Percentiles rank a stretch among this genome's conserved stretches.
phyloP scores from a whole-genome alignment of 805 yeast species.

The Candida germanica region DNA sequence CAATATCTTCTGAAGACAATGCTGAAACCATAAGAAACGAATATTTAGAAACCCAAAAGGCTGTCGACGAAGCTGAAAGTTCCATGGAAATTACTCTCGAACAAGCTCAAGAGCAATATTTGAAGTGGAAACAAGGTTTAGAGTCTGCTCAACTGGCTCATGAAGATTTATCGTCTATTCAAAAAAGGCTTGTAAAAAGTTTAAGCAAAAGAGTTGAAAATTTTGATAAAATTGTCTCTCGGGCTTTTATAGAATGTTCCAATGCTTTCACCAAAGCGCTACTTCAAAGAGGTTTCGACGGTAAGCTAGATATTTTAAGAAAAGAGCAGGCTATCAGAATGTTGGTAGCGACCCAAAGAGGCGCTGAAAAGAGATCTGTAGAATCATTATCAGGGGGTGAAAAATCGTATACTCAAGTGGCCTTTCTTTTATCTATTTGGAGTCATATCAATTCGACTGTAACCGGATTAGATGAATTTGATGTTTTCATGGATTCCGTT shows the following conservation, averaged over 20 bases:
- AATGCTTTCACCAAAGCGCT: conserved; percentile 55
- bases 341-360: conserved; percentile 59
- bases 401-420: conserved; percentile 88
- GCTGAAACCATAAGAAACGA: conserved; percentile 49
- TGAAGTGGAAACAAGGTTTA: conserved; percentile 40
- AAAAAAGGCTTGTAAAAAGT: conserved; percentile 24
- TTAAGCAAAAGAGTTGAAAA: conserved; percentile 30
- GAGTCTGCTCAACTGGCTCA: conserved; percentile 42
- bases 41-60: conserved; percentile 42
- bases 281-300: conserved; percentile 68
- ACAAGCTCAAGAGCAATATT: conserved; percentile 48
- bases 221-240: conserved; percentile 30
- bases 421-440: conserved; percentile 88
- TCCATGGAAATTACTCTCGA: conserved; percentile 55
- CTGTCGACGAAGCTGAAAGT: conserved; percentile 51
- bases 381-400: conserved; percentile 95
- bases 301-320: conserved; percentile 64
- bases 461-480: conserved; percentile 93
- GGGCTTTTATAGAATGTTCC: conserved; percentile 29
- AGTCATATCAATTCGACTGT: conserved; percentile 83
- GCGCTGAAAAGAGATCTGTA: conserved; percentile 60
- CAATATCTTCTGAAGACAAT: conserved; percentile 36
- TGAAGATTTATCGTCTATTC: conserved; percentile 27
- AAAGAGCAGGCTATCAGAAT: conserved; percentile 49
- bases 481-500: conserved; percentile 95